Evolutionary conservation across 2,329 filamentous ascomycete species (phyloP).

Genomic region (Kalmusia sp.): DNA sequence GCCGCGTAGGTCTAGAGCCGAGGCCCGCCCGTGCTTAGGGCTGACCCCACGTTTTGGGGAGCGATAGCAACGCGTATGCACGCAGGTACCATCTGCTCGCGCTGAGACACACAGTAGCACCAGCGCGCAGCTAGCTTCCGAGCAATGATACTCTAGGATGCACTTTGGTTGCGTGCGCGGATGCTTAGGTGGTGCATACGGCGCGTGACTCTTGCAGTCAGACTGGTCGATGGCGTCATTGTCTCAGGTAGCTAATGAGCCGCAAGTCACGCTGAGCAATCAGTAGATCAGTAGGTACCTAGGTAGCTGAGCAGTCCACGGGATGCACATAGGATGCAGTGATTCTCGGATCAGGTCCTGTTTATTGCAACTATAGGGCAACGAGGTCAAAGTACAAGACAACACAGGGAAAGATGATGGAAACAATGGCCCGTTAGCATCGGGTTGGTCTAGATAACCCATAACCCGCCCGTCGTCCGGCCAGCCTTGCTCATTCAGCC

Average conservation of each 20-base stretch:
- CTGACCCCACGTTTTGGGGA: slow-evolving; percentile 2
- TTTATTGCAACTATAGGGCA: slow-evolving; percentile 28
- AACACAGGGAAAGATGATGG: slow-evolving; percentile 22
- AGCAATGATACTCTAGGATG: background rate
- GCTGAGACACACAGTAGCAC: background rate
- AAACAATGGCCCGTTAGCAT: slow-evolving; percentile 4
- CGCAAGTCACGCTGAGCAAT: slow-evolving; percentile 39
- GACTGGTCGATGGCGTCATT: slow-evolving; percentile 41
- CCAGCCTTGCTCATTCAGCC: background rate
- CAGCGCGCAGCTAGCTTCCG: background rate
- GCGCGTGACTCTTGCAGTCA: slow-evolving; percentile 21
- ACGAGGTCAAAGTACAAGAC: slow-evolving; percentile 28
- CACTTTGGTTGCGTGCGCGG: background rate
- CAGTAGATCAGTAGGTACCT: slow-evolving; percentile 20
- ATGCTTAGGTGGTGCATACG: background rate
- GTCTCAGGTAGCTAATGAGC: slow-evolving; percentile 34
- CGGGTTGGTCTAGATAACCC: background rate
- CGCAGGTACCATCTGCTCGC: background rate
- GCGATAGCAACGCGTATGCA: background rate
- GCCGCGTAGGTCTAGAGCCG: background rate
- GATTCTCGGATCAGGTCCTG: slow-evolving; percentile 18
- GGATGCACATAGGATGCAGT: slow-evolving; percentile 3
- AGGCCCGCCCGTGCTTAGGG: background rate
- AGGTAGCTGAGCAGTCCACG: slow-evolving; percentile 13
- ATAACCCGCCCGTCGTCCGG: slow-evolving; percentile 8